These are phyloP conservation scores for Geosmithia putterillii DNA, from an alignment of 2,329 filamentous ascomycete genomes.

Conservation along the genomic window DNA sequence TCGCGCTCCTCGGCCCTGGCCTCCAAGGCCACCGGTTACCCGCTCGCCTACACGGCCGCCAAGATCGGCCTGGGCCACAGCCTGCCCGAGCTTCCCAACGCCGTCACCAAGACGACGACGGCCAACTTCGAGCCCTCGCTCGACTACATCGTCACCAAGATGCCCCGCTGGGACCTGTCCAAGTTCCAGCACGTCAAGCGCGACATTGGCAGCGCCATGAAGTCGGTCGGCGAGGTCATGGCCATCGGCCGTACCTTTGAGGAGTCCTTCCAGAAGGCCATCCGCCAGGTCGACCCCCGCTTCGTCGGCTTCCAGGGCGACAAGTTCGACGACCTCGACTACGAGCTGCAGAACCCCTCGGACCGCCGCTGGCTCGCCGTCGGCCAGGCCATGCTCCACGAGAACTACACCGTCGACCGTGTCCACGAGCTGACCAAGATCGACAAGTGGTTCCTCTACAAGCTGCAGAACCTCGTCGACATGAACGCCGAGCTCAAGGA, in stretches of 20 bases:
- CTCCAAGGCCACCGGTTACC: slow-evolving; percentile 96
- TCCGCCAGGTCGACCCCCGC: slow-evolving; percentile 87
- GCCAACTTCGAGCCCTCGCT: slow-evolving; percentile 97
- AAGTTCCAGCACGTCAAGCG: slow-evolving; percentile 99
- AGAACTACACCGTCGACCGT: slow-evolving; percentile 85
- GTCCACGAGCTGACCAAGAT: slow-evolving; percentile 95
- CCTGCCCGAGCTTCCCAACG: slow-evolving; percentile 90
- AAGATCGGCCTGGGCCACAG: slow-evolving; percentile 97
- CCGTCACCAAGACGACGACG: slow-evolving; percentile 95
- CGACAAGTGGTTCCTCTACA: slow-evolving; percentile 98
- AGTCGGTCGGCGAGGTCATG: slow-evolving; percentile 98
- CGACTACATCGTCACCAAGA: slow-evolving; percentile 98
- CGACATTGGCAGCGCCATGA: slow-evolving; percentile 96
- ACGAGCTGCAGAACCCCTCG: slow-evolving; percentile 80
- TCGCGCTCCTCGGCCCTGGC: slow-evolving; percentile 94
- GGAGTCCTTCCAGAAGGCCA: slow-evolving; percentile 98
- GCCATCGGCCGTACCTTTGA: slow-evolving; percentile 97
- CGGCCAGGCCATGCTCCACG: slow-evolving; percentile 94
- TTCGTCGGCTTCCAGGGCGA: slow-evolving; percentile 92
- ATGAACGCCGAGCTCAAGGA: slow-evolving; percentile 77
- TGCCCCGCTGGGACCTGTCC: slow-evolving; percentile 93
- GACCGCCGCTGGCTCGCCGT: slow-evolving; percentile 96
- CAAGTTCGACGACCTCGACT: slow-evolving; percentile 86
- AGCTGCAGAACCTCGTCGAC: slow-evolving; percentile 94
- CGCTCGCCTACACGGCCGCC: slow-evolving; percentile 90